Percentiles rank a stretch among this genome's conserved stretches.
These are phyloP conservation scores for Colletotrichum destructivum DNA, from an alignment of 2,329 filamentous ascomycete species.

Conservation along the genomic window DNA sequence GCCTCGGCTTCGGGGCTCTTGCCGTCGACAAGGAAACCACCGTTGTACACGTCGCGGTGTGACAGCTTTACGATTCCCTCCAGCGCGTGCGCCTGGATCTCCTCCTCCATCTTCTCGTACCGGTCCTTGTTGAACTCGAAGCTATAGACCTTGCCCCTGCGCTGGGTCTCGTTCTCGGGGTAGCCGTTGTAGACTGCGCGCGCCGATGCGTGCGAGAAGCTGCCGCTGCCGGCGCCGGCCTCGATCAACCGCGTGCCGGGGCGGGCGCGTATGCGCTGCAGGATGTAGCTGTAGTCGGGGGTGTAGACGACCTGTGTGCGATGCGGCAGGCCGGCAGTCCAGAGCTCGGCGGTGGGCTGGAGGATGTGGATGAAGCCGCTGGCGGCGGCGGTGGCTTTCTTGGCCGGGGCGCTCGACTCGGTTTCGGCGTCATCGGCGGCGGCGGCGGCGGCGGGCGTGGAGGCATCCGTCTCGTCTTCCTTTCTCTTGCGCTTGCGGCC, in stretches of 20 bases:
- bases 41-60: constrained; percentile 84
- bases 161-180: constrained; percentile 60
- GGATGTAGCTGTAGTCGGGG: constrained; percentile 87
- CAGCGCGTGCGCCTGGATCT: constrained; percentile 78
- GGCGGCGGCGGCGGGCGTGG: constrained; percentile 46
- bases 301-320: constrained; percentile 91
- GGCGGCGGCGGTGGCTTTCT: constrained; percentile 67
- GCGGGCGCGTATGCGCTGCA: constrained; percentile 81
- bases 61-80: constrained; percentile 78
- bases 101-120: constrained; percentile 77
- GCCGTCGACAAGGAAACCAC: constrained; percentile 77
- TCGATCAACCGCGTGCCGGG: constrained; percentile 84
- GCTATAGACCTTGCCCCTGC: constrained; percentile 81
- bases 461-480: constrained; percentile 54
- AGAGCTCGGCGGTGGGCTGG: constrained; percentile 84
- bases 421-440: constrained; percentile 52
- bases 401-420: constrained; percentile 54
- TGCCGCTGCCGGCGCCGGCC: constrained; percentile 86
- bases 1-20: constrained; percentile 76
- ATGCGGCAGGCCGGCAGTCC: constrained; percentile 85
- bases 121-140: constrained; percentile 86
- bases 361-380: constrained; percentile 85
- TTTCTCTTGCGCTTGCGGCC: constrained; percentile 77
- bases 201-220: constrained; percentile 85
- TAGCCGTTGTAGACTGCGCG: constrained; percentile 84